Evolutionary conservation across 257 asterid species (phyloP).

Genomic region (Cinchona pubescens): DNA sequence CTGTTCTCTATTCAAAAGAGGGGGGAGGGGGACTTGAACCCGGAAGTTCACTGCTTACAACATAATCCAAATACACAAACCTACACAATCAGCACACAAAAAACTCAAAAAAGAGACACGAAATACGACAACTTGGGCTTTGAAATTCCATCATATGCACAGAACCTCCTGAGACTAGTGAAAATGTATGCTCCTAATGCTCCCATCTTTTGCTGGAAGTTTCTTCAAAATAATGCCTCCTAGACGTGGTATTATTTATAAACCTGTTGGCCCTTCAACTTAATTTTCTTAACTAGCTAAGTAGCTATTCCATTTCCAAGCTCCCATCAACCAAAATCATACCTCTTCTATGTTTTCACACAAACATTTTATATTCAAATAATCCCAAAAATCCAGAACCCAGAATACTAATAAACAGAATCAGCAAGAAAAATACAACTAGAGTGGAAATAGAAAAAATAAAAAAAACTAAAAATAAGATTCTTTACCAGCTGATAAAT

Average conservation of each 20-base stretch:
- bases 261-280: not conserved
- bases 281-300: not conserved
- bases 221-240: not conserved
- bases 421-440: not conserved
- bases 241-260: not conserved
- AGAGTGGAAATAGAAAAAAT: not conserved
- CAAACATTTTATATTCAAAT: not conserved
- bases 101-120: not conserved
- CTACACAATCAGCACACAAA: not conserved
- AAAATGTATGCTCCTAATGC: not conserved
- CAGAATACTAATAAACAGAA: not conserved
- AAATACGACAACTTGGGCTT: not conserved
- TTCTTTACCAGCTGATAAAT: conserved; percentile 75
- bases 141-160: not conserved
- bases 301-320: too few relatives aligned
- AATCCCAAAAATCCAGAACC: not conserved
- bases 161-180: not conserved
- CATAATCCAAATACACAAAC: not conserved
- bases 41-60: not conserved
- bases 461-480: not conserved
- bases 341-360: not conserved
- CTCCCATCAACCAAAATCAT: not conserved
- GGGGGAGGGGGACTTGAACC: not conserved
- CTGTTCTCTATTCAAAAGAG: not conserved
- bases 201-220: not conserved